Evolutionary conservation across 495 filamentous ascomycete species (phyloP).

Genomic region (Penicillium mononematosum): DNA sequence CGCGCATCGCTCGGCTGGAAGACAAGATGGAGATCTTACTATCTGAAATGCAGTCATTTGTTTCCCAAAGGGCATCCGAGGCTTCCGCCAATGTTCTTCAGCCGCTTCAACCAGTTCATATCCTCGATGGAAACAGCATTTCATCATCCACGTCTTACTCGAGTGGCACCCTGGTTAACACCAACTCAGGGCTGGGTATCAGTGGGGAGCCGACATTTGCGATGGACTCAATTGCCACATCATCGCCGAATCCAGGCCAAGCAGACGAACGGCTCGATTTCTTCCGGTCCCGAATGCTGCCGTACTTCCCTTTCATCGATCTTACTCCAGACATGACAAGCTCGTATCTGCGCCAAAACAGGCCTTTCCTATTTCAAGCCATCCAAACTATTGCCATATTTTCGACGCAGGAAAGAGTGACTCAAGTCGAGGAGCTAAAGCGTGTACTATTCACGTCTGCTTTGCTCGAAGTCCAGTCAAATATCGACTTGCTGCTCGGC

Average conservation of each 20-base stretch:
- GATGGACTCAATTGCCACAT: background rate
- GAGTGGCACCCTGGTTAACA: background rate
- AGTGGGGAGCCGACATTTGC: background rate
- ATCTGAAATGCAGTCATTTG: constrained; percentile 21
- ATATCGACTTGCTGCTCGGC: constrained; percentile 31
- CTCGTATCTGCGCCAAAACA: constrained; percentile 25
- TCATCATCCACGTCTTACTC: background rate
- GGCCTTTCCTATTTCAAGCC: constrained; percentile 27
- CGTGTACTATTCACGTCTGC: constrained; percentile 22
- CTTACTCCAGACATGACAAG: constrained; percentile 22
- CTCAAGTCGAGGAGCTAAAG: constrained; percentile 27
- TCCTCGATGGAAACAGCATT: background rate
- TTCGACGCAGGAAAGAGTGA: constrained; percentile 25
- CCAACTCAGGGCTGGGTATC: background rate
- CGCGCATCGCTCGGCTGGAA: constrained; percentile 48
- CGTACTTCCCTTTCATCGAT: constrained; percentile 43
- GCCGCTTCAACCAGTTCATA: background rate
- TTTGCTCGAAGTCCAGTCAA: constrained; percentile 26
- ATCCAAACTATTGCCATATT: constrained; percentile 27
- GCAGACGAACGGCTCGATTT: constrained; percentile 36
- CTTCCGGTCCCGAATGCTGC: constrained; percentile 44
- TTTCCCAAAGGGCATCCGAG: background rate
- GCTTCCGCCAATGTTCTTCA: constrained; percentile 6
- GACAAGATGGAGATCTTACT: constrained; percentile 32
- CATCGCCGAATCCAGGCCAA: constrained; percentile 13